These are phyloP conservation scores for Bipolaris bicolor DNA, from an alignment of 2,329 filamentous ascomycete genomes.

Conservation along the genomic window DNA sequence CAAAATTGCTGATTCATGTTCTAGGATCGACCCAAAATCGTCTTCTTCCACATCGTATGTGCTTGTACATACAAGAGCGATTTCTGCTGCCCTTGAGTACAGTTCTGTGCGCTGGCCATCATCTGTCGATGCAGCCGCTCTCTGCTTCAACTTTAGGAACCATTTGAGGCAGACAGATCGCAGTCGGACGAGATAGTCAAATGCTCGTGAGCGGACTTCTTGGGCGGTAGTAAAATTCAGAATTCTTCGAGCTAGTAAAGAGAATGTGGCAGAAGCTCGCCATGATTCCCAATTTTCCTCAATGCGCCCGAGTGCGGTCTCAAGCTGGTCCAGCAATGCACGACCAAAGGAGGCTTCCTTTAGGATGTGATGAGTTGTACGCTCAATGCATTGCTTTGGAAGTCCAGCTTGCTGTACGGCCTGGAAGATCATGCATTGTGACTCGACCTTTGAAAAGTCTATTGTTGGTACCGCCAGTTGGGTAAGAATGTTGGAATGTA, in stretches of 20 bases:
- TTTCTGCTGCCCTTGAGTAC: slow-evolving; percentile 44
- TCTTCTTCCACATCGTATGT: slow-evolving; percentile 55
- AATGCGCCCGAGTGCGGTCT: slow-evolving; percentile 14
- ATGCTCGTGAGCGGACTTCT: slow-evolving; percentile 28
- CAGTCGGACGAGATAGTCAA: slow-evolving; percentile 41
- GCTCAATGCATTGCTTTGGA: slow-evolving; percentile 15
- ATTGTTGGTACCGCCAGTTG: slow-evolving; percentile 48
- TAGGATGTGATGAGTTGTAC: slow-evolving; percentile 50
- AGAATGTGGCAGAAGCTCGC: slow-evolving; percentile 49
- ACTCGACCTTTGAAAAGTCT: slow-evolving; percentile 55
- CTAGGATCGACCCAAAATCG: slow-evolving; percentile 39
- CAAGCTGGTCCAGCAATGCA: slow-evolving; percentile 24
- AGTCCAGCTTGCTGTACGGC: slow-evolving; percentile 57
- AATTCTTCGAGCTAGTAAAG: slow-evolving; percentile 52
- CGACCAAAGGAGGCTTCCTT: slow-evolving; percentile 43
- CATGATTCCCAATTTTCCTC: slow-evolving; percentile 49
- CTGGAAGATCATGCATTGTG: slow-evolving; percentile 58
- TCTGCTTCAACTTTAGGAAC: slow-evolving; percentile 45
- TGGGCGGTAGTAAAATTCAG: slow-evolving; percentile 48
- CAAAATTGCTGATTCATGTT: slow-evolving; percentile 16
- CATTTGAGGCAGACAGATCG: slow-evolving; percentile 51
- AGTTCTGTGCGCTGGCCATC: slow-evolving; percentile 43
- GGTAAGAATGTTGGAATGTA: slow-evolving; percentile 10
- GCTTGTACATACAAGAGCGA: slow-evolving; percentile 52
- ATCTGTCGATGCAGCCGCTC: slow-evolving; percentile 27